Base-by-base conservation (phyloP, 176 grass and related monocot genomes). In the Eleusine indica region DNA sequence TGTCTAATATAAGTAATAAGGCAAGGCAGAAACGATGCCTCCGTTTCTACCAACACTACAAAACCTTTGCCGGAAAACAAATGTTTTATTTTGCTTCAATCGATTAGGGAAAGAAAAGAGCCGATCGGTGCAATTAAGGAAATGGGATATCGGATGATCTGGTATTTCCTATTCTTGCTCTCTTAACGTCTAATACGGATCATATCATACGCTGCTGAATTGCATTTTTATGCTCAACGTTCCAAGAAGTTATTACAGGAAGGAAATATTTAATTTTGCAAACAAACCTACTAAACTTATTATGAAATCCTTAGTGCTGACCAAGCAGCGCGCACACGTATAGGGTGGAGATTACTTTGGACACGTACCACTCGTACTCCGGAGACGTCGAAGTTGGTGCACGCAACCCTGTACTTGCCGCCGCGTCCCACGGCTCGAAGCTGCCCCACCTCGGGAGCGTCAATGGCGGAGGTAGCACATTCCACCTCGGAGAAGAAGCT, bases 351-450 rank as follows among this genome's bases (percentile, higher is more conserved):
- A 25, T 7, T 52, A 18, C 3, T 25, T 5, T 25, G 1, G 7
- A 10, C 13, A 81, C 58, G 30, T 80, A 88, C 87, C 87, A 88
- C 21, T 29, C 68, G 77, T 69, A 88, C 70, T 41, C 87, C 61
- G 16, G 69, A 84, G 29, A 80, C 41, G 69, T 84, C 62, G 8
- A 88, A 74, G 76, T 68, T 49, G 0, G 68, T 74, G 76, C 87
- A 88, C 11, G 62, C 76, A 61, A 73, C 30, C 7, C 28, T 48
- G 76, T 80, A 84, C 69, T 39, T 57, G 29, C 39, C 4, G 79
- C 0, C 7, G 37, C 2, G 39, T 7, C 79, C 79, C 14, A 14
- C 67, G n/a, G 49, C 9, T 52, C 56, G 51, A 21, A 81, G 37
- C 67, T 21, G 66, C 37, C 79, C 81, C 41, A 88, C 49, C 69